Evolutionary conservation across 2,329 filamentous ascomycete species (phyloP).

Genomic region (Pseudohalonectria lignicola): DNA sequence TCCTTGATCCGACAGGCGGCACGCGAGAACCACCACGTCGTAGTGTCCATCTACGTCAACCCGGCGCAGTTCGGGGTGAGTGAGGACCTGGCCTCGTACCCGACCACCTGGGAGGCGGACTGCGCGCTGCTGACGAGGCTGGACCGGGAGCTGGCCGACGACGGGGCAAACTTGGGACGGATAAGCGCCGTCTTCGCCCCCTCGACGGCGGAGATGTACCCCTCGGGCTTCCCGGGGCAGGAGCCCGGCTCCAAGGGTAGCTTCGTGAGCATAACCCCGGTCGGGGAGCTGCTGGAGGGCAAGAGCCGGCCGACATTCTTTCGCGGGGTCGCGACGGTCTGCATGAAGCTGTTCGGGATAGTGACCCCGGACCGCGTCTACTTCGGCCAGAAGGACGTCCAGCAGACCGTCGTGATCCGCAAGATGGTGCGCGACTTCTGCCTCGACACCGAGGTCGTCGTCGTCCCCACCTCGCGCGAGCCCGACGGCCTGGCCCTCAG

Average conservation of each 20-base stretch:
- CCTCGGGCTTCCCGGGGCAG: conserved; percentile 62
- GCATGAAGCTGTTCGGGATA: conserved; percentile 87
- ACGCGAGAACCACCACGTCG: conserved; percentile 71
- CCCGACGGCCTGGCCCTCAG: conserved; percentile 79
- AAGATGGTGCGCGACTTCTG: conserved; percentile 83
- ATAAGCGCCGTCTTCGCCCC: conserved; percentile 82
- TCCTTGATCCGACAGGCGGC: conserved; percentile 78
- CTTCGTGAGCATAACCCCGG: conserved; percentile 84
- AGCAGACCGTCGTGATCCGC: conserved; percentile 85
- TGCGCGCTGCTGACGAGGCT: conserved; percentile 53
- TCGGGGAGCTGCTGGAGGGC: conserved; percentile 74
- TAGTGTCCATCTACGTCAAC: conserved; percentile 92
- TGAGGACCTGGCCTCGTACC: conserved; percentile 84
- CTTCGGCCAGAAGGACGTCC: conserved; percentile 96
- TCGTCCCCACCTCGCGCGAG: conserved; percentile 68
- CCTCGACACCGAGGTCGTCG: conserved; percentile 60
- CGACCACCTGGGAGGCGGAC: conserved; percentile 79
- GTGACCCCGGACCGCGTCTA: conserved; percentile 70
- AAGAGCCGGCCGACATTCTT: conserved; percentile 87
- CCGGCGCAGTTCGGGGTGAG: conserved; percentile 87
- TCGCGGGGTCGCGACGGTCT: conserved; percentile 88
- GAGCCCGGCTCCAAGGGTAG: conserved; percentile 68
- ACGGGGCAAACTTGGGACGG: conserved; percentile 49
- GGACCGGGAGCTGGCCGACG: conserved; percentile 59
- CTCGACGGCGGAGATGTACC: conserved; percentile 76